These are phyloP conservation scores for Exophiala mesophila DNA, from an alignment of 2,329 filamentous ascomycete genomes.

Conservation along the genomic window DNA sequence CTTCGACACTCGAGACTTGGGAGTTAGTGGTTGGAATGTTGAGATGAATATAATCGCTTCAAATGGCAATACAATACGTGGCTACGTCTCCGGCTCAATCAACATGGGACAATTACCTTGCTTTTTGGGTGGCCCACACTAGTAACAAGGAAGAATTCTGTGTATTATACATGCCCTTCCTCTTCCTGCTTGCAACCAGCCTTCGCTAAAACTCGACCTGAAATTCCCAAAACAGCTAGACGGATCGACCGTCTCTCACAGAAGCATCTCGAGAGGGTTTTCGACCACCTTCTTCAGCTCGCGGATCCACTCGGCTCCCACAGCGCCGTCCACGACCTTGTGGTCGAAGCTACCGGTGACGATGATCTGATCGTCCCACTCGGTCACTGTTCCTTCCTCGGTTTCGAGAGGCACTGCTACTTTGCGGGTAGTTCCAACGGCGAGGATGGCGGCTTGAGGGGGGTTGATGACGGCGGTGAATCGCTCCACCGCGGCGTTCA, in stretches of 20 bases:
- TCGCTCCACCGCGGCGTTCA: conserved; percentile 93
- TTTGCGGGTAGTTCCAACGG: conserved; percentile 92
- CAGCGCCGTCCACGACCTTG: conserved; percentile 95
- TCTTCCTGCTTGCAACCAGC: conserved; percentile 20
- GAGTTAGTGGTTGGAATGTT: too few relatives aligned
- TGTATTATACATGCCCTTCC: conserved; percentile 24
- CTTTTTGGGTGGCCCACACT: too few relatives aligned
- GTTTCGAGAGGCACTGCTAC: conserved; percentile 81
- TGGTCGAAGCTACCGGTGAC: conserved; percentile 97
- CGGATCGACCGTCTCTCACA: too few relatives aligned
- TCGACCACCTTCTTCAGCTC: conserved; percentile 97
- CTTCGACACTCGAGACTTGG: too few relatives aligned
- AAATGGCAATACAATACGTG: conserved; percentile 1
- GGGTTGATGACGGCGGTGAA: conserved; percentile 99
- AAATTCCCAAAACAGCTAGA: conserved; percentile 17
- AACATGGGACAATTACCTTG: too few relatives aligned
- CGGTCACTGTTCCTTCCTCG: conserved; percentile 74
- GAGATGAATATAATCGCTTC: too few relatives aligned
- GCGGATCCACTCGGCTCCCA: conserved; percentile 93
- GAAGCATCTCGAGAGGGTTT: conserved; percentile 90
- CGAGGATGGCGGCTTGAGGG: conserved; percentile 90
- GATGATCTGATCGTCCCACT: conserved; percentile 96
- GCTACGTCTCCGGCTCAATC: too few relatives aligned
- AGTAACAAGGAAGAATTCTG: conserved; percentile 19
- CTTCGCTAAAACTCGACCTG: conserved; percentile 23